Evolutionary conservation across 2,329 filamentous ascomycete species (phyloP), one percentile per base, ranked within the genome.

Genomic region (Sclerotinia glacialis): DNA sequence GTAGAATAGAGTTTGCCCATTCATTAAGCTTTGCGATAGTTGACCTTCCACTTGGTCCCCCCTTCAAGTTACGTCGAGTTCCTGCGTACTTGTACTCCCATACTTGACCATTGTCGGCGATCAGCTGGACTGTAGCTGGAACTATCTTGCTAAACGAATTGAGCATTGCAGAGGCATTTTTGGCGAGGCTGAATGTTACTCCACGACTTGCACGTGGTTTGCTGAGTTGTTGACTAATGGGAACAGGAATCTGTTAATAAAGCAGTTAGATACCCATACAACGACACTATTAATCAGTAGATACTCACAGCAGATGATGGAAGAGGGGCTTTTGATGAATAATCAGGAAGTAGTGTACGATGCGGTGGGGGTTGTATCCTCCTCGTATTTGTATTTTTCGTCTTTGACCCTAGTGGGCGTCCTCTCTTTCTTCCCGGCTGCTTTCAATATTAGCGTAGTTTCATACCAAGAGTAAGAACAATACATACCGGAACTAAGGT

Each of bases 41-140:
- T 18, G 26, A 28, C 9, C 7, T 47, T 37, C 44, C 53, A 2
- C 7, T 47, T 18, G 21, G 44, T 11, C 21, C 44, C 8, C 28
- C 49, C 42, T 50, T 64, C 42, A 42, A 64, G 12, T 50, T 28
- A 2, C 47, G 18, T 8, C 26, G 12, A 16, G n/a, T 47, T 2
- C 50, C 53, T 9, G 53, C 16, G 31, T 59, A 65, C 11, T 37
- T 49, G 28, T 65, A 65, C 21, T 49, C 44, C 63, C 63, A 65
- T 9, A 37, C 6, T 23, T 65, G 21, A 1, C 23, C 44, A 16
- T 65, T 21, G 5, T 65, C 44, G 14, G 63, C 31, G 3, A 58
- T 18, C 11, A 65, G 46, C 52, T 28, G 40, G 5, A 59, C 12
- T 3, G 54, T 18, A 12, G 44, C 53, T 14, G 40, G n/a, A 7